phyloP scores from a whole-genome alignment of 768 basidiomycete genomes.

The Glaciozyma martinii region DNA sequence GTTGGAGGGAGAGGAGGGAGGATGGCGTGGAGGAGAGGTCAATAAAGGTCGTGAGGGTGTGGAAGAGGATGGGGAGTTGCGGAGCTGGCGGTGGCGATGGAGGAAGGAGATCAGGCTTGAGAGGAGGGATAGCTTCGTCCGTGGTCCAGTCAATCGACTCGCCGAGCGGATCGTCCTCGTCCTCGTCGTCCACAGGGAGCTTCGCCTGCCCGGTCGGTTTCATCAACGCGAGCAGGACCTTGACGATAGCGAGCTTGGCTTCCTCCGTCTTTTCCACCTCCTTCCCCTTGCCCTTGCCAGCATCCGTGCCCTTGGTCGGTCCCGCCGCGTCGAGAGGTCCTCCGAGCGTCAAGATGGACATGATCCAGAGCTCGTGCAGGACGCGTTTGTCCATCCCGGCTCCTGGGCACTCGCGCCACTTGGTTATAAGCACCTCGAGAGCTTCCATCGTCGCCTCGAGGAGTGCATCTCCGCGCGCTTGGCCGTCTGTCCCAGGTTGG shows the following conservation, averaged over 20 bases:
- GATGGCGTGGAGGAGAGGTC: constrained; percentile 52
- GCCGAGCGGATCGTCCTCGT: constrained; percentile 39
- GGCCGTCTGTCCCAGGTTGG: constrained; percentile 57
- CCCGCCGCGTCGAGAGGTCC: constrained; percentile 46
- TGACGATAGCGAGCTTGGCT: constrained; percentile 63
- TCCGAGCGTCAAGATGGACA: constrained; percentile 58
- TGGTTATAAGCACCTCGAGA: constrained; percentile 53
- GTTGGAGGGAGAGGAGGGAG: constrained; percentile 46
- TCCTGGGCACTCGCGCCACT: constrained; percentile 48
- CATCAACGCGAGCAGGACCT: constrained; percentile 58
- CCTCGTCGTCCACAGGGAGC: constrained; percentile 35
- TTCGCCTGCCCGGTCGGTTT: constrained; percentile 38
- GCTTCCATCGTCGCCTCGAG: constrained; percentile 43
- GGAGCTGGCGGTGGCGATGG: background rate
- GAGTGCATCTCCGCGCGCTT: constrained; percentile 66
- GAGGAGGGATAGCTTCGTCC: background rate
- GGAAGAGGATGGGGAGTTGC: constrained; percentile 62
- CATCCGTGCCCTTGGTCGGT: constrained; percentile 24
- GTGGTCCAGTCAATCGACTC: constrained; percentile 15
- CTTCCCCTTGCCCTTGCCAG: constrained; percentile 56
- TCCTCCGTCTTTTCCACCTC: constrained; percentile 61
- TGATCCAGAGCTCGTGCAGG: constrained; percentile 63
- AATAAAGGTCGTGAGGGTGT: constrained; percentile 68
- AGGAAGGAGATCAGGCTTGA: background rate
- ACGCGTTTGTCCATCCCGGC: constrained; percentile 25